These are phyloP conservation scores for Ceratocystis harringtonii DNA, from an alignment of 2,329 filamentous ascomycete species.

Conservation along the genomic window DNA sequence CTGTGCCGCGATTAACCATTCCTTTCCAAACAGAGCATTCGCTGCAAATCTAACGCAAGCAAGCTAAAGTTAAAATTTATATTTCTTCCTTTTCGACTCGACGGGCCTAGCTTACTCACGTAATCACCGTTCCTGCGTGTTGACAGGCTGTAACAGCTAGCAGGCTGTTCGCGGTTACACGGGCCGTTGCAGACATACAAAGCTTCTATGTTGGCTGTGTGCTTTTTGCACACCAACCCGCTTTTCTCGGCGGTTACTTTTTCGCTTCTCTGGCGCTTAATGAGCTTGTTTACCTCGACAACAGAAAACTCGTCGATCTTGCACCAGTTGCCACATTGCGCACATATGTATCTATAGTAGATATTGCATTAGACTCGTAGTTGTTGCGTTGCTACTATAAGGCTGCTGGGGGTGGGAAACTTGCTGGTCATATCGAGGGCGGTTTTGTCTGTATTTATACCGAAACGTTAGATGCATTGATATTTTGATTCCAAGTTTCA, in stretches of 20 bases:
- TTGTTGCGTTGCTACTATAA: background rate
- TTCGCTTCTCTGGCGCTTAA: conserved; percentile 15
- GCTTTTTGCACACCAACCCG: conserved; percentile 27
- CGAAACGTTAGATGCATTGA: background rate
- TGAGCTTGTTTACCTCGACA: conserved; percentile 23
- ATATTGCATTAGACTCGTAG: background rate
- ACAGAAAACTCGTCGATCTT: conserved; percentile 23
- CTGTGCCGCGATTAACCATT: background rate
- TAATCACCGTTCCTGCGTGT: conserved; percentile 22
- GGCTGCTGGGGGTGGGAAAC: background rate
- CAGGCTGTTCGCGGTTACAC: conserved; percentile 22
- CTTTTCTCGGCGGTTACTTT: conserved; percentile 23
- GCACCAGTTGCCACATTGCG: conserved; percentile 27
- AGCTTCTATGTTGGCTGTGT: conserved; percentile 20
- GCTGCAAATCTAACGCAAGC: background rate
- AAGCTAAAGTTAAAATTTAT: background rate
- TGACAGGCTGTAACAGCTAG: conserved; percentile 24
- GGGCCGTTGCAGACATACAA: conserved; percentile 24
- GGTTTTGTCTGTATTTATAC: background rate
- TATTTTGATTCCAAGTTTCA: background rate
- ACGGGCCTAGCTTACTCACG: conserved; percentile 20
- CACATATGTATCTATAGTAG: conserved; percentile 20
- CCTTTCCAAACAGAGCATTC: background rate
- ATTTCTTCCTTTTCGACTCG: background rate
- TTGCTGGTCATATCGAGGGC: background rate